A percentile compares a stretch with the other conserved stretches of the same genome.
Conservation (phyloP, 2,329 filamentous ascomycete species). For the Emericellopsis cladophorae region DNA sequence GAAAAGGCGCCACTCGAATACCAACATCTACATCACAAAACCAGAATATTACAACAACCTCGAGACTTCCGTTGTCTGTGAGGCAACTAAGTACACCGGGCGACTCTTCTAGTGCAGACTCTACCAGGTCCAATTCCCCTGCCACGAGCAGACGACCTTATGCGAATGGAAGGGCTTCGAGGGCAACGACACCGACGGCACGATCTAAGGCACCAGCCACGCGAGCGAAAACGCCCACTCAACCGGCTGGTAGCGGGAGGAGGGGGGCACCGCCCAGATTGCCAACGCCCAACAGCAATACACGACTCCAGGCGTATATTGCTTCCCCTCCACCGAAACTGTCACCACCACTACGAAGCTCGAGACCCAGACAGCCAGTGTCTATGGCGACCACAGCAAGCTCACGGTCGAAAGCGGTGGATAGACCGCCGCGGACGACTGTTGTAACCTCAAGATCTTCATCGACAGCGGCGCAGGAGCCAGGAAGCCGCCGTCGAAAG, state of each 20-base stretch:
- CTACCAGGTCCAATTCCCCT: constrained; percentile 45
- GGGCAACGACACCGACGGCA: constrained; percentile 20
- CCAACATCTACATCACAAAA: constrained; percentile 11
- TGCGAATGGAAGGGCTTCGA: constrained; percentile 25
- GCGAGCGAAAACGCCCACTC: constrained; percentile 28
- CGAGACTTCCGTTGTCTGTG: constrained; percentile 32
- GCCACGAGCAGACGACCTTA: constrained; percentile 28
- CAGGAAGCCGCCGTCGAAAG: constrained; percentile 29
- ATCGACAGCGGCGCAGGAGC: neutral
- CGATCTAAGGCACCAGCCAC: constrained; percentile 26
- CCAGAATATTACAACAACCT: constrained; percentile 19
- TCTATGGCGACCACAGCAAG: constrained; percentile 61
- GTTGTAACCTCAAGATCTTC: constrained; percentile 4
- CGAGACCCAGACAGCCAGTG: constrained; percentile 67
- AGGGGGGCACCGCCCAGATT: constrained; percentile 27
- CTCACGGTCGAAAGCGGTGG: constrained; percentile 52
- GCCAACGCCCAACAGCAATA: constrained; percentile 37
- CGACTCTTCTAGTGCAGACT: constrained; percentile 33
- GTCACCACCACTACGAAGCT: constrained; percentile 70
- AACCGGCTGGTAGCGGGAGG: constrained; percentile 12
- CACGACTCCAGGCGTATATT: constrained; percentile 61
- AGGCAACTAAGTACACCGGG: constrained; percentile 30
- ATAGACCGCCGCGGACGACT: constrained; percentile 22
- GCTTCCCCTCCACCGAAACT: constrained; percentile 56
- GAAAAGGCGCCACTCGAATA: constrained; percentile 17